Base-by-base conservation (phyloP, 2,329 filamentous ascomycete species). In the Sporothrix variecibatus region DNA sequence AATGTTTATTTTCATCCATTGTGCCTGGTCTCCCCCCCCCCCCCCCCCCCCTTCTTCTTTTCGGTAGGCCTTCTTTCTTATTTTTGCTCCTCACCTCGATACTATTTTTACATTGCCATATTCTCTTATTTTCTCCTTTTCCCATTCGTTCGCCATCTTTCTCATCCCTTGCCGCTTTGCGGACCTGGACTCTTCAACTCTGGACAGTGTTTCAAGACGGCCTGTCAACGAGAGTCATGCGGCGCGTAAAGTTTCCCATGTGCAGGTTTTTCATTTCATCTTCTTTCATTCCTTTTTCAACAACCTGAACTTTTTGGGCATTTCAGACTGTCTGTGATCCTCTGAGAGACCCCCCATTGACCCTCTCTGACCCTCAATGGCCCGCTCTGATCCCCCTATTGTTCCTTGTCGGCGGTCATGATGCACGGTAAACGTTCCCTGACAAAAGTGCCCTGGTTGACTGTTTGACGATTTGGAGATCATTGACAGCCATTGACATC, bases 211-310 rank as follows among this genome's bases (percentile, higher is more conserved):
- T 67, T 67, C 64, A 67, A 31, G 23, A 49, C 64, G 23, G 40
- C 64, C 40, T 49, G 64, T 67, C 64, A 67, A 11, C 40, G 64
- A 67, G 64, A 69, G 65, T 69, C 65, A 69, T 69, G 65, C 65
- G 65, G 65, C 65, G 65, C 65, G 43, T 69, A 69, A 9, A 53
- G 43, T 69, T 69, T 69, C 65, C 65, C 43, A n/a, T 34, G 26
- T 51, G 43, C 26, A 51, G 26, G 65, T 53, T 69, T 49, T 31
- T 68, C n/a, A n/a, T n/a, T n/a, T n/a, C n/a, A n/a, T n/a, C n/a
- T n/a, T n/a, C n/a, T 43, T 26, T 12, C 5, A 1, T 12, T 43
- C 40, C 12, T 43, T 49, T 49, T 15, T 49, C 15, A 12, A 49
- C 2, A 17, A 26, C 56, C 2, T 31, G 12, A 34, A 20, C 56